Conservation (phyloP, 306 rosid species). For the Cajanus cajan region DNA sequence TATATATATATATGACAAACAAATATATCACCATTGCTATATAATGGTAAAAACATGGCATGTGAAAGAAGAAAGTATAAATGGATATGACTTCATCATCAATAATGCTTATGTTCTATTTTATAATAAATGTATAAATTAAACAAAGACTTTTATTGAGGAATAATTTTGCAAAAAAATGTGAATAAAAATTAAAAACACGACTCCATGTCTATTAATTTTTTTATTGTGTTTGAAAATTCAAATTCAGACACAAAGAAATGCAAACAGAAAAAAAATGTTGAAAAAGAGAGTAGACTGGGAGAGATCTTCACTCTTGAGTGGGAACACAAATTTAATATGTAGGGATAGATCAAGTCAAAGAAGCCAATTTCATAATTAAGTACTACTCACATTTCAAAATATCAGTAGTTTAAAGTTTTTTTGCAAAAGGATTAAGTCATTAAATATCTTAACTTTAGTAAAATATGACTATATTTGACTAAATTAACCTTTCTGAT, state of each 20-base stretch:
- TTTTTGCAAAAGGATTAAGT: too few relatives aligned
- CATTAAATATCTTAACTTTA: too few relatives aligned
- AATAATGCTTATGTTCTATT: background rate
- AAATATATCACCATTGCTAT: background rate
- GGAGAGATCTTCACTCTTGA: background rate
- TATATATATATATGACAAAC: background rate
- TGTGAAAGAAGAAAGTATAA: background rate
- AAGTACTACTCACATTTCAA: too few relatives aligned
- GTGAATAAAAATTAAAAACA: background rate
- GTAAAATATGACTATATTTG: too few relatives aligned
- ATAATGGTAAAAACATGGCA: background rate
- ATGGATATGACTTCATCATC: background rate
- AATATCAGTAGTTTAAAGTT: too few relatives aligned
- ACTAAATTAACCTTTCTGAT: too few relatives aligned
- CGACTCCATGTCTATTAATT: background rate
- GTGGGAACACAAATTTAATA: background rate
- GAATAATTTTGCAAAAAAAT: background rate
- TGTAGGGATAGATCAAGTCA: too few relatives aligned
- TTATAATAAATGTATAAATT: background rate
- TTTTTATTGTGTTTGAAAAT: background rate
- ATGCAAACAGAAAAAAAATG: background rate
- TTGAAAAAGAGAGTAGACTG: background rate
- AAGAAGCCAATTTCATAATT: too few relatives aligned
- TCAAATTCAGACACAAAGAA: background rate
- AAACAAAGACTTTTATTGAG: background rate